Evolutionary conservation across 2,329 filamentous ascomycete genomes (phyloP), one percentile per base, ranked within the genome.

Genomic region (Aspergillus tamarii): DNA sequence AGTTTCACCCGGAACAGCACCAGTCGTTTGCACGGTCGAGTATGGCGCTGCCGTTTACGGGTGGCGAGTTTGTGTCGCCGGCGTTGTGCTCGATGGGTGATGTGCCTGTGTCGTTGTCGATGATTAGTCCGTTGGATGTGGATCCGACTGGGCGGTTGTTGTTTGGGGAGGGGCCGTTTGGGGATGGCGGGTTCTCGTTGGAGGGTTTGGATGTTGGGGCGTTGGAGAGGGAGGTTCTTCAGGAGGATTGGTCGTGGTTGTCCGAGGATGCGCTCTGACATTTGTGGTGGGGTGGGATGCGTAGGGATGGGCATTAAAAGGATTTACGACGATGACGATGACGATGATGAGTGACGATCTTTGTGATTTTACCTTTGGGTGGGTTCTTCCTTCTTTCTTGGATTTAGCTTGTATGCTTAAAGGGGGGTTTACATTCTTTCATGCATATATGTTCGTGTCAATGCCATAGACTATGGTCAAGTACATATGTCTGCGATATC

Each of bases 211-310:
- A 64, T 34, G 59, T 64, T 16, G 41, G 52, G 16, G 32, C 48
- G 10, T 30, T 64, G 19, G 53, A 57, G 26, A 55, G n/a, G 7
- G 63, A 43, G 16, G 61, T 65, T 21, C 45, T 65, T 4, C 63
- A 60, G 43, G 28, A 48, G 1, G 61, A 65, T 30, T 65, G 63
- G 61, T 57, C 48, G 3, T 65, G 63, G 63, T 34, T 65, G 41
- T 32, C 41, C 0, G 60, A 63, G n/a, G 57, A 64, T 32, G 61
- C 57, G 23, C 56, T 14, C 72, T 69, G 52, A 55, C 52, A 23
- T 28, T 54, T 16, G 52, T n/a, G 28, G 28, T 54, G 30, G 19
- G 10, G 28, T 16, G 28, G 50, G 26, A 6, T 8, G 2, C 21
- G 6, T 23, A 21, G 19, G 56, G n/a, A n/a, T 4, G 56, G 16